Evolutionary conservation across 257 asterid genomes (phyloP).

Genomic region (Nicotiana knightiana): DNA sequence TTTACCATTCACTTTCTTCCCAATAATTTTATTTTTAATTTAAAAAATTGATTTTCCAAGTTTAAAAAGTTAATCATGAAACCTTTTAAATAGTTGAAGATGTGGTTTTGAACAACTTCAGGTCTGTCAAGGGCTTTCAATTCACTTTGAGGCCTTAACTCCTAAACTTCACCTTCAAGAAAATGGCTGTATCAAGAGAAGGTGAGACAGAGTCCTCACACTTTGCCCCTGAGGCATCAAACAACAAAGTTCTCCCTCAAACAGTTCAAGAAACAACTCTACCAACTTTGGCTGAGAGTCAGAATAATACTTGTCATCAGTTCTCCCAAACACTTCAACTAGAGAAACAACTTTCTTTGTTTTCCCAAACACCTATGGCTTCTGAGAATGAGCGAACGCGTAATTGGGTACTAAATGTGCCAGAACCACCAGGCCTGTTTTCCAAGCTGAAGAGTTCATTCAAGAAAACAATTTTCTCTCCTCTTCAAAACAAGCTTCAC

Average conservation of each 20-base stretch:
- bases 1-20: background rate
- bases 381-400: background rate
- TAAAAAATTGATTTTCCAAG: background rate
- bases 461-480: background rate
- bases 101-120: background rate
- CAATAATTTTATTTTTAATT: background rate
- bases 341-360: background rate
- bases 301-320: conserved; percentile 6
- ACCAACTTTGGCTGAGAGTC: background rate
- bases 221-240: background rate
- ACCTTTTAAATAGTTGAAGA: background rate
- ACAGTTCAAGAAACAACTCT: conserved; percentile 6
- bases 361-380: conserved; percentile 26
- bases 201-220: conserved; percentile 13
- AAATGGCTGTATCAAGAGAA: background rate
- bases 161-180: background rate
- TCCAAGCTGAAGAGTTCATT: background rate
- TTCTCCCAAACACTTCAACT: conserved; percentile 35
- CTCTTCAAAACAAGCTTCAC: conserved; percentile 3
- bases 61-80: background rate
- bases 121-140: background rate
- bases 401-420: conserved; percentile 33
- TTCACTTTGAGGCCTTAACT: conserved; percentile 2
- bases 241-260: conserved; percentile 12
- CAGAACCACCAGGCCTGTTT: conserved; percentile 25